A percentile compares a stretch with the other conserved stretches of the same genome.
Conservation (phyloP, 1,139 yeast species). For the Diutina ranongensis region DNA sequence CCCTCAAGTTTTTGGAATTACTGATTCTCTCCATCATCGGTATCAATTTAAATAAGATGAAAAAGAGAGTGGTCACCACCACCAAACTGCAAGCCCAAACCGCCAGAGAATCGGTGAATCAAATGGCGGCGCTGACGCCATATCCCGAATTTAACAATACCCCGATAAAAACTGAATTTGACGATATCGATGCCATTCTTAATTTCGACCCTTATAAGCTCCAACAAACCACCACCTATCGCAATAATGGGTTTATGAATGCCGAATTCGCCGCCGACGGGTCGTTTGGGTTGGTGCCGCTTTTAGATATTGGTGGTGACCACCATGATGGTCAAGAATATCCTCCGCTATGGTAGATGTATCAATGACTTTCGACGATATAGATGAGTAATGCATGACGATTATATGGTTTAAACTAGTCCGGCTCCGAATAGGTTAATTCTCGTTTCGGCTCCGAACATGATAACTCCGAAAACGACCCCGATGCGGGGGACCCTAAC, state of each 20-base stretch:
- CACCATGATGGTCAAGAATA: neutral
- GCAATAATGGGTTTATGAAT: slow-evolving; percentile 24
- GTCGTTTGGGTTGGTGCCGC: slow-evolving; percentile 51
- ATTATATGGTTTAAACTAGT: too few relatives aligned
- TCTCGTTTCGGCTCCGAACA: too few relatives aligned
- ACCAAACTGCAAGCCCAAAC: neutral
- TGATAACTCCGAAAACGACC: too few relatives aligned
- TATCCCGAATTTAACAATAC: neutral
- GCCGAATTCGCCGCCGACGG: slow-evolving; percentile 61
- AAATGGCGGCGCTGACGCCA: neutral
- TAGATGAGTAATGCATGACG: too few relatives aligned
- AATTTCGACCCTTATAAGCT: slow-evolving; percentile 28
- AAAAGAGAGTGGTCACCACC: neutral
- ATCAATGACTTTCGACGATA: too few relatives aligned
- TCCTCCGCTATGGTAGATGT: neutral
- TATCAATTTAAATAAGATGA: slow-evolving; percentile 10
- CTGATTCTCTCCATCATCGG: slow-evolving; percentile 45
- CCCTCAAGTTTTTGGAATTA: slow-evolving; percentile 43
- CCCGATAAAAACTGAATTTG: neutral
- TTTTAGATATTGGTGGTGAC: slow-evolving; percentile 19
- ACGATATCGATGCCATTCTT: slow-evolving; percentile 13
- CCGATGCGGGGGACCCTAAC: too few relatives aligned
- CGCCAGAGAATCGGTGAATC: neutral
- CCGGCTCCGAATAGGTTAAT: too few relatives aligned
- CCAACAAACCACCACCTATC: slow-evolving; percentile 11